Conservation (phyloP, 192 early-diverging fungal species). For the Backusella circina region DNA sequence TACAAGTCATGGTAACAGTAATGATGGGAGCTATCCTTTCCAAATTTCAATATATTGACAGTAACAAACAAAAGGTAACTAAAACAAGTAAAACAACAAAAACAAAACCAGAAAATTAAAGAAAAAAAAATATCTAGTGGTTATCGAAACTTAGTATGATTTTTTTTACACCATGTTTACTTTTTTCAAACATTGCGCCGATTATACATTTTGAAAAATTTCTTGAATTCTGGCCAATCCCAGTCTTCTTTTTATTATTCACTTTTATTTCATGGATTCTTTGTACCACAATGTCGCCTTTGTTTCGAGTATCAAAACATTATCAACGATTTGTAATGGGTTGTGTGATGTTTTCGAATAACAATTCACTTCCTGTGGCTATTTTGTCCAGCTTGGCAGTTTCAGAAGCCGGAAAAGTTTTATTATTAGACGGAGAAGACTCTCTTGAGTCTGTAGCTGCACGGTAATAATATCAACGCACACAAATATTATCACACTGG, state of each 20-base stretch:
- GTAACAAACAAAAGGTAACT: constrained; percentile 26
- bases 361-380: constrained; percentile 73
- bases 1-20: constrained; percentile 30
- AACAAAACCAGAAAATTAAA: background rate
- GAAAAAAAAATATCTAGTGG: constrained; percentile 29
- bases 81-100: background rate
- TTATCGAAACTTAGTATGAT: constrained; percentile 59
- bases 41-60: constrained; percentile 18
- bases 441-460: constrained; percentile 44
- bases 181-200: constrained; percentile 74
- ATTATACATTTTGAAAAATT: constrained; percentile 58
- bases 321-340: constrained; percentile 60
- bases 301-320: constrained; percentile 40
- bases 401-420: constrained; percentile 42
- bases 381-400: constrained; percentile 59
- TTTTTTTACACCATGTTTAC: constrained; percentile 71
- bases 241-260: constrained; percentile 45
- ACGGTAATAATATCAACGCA: constrained; percentile 27
- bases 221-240: constrained; percentile 70
- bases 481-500: background rate
- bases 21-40: constrained; percentile 17
- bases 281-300: constrained; percentile 30
- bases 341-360: constrained; percentile 70
- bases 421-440: constrained; percentile 39
- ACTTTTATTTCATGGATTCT: constrained; percentile 30